Base-by-base conservation (phyloP, 345 rosid genomes). In the Stellera chamaejasme region DNA sequence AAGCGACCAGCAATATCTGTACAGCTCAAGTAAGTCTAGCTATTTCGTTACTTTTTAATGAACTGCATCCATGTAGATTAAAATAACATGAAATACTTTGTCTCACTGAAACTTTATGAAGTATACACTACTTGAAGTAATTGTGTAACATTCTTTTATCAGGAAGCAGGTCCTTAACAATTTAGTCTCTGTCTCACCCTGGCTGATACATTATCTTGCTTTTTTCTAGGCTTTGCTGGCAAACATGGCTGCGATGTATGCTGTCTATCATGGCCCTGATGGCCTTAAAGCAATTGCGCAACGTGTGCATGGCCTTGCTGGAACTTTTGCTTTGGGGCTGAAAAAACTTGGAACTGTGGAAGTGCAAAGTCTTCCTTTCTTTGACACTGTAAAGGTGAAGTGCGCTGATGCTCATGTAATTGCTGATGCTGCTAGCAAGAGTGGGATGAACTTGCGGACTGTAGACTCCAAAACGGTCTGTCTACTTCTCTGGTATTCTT, bases 1-100 rank as follows among this genome's bases (percentile, higher is more conserved):
- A 93, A 80, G 99, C 99, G 60, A 89, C 97, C 55, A 89, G 97
- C 79, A 93, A 93, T 83, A 93, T 93, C 79, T 93, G 97, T 75
- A 93, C 99, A 55, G 92, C 99, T 70, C 99, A 93, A 69, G 99
- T 89, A 81, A 76, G 79, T 56, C 6, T 59, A n/a, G 52, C 45
- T 2, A 54, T 57, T 23, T 48, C 70, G 60, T 58, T 45, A 10
- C 12, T 32, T 32, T 19, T 9, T 2, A 46, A 10, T 49, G 36
- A 43, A 53, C 11, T 62, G 46, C 56, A 45, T 48, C 9, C 15
- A 1, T 2, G 23, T 15, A 23, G 27, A 23, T 23, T 57, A 27
- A 50, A 27, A 45, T 51, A 41, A 42, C 53, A 13, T 27, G 42
- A 25, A 49, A 47, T 28, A 16, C 49, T 43, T 27, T 28, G 16